A percentile compares a stretch with the other conserved stretches of the same genome.
Evolutionary conservation across 345 rosid species (phyloP).

Genomic region (Draba incana): DNA sequence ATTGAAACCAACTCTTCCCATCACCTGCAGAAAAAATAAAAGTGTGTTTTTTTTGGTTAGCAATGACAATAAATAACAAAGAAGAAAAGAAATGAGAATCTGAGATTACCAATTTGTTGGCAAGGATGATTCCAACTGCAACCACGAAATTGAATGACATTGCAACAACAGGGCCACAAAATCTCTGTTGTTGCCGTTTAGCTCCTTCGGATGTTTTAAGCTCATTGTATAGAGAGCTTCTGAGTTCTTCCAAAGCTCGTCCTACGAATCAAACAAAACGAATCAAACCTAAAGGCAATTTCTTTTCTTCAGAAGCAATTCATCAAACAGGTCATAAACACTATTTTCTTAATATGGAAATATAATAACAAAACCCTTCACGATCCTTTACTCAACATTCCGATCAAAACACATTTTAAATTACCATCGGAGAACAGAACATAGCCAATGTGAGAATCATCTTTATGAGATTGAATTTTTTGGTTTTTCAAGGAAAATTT

Average conservation of each 20-base stretch:
- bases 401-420: not conserved
- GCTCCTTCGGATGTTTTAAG: slow-evolving; percentile 87
- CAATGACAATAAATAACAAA: not conserved
- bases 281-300: slow-evolving; percentile 19
- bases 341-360: not conserved
- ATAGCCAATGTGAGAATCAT: slow-evolving; percentile 16
- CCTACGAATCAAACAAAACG: slow-evolving; percentile 46
- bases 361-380: slow-evolving; percentile 2
- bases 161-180: slow-evolving; percentile 82
- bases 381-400: slow-evolving; percentile 1
- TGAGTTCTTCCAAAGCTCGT: slow-evolving; percentile 81
- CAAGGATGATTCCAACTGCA: slow-evolving; percentile 80
- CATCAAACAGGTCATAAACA: slow-evolving; percentile 29
- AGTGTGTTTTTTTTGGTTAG: no score
- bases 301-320: slow-evolving; percentile 17
- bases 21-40: slow-evolving; percentile 54
- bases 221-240: slow-evolving; percentile 80
- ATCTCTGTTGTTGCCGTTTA: slow-evolving; percentile 78
- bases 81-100: not conserved
- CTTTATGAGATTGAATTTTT: not conserved
- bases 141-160: slow-evolving; percentile 92
- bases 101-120: slow-evolving; percentile 67
- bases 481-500: not conserved
- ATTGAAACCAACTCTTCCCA: slow-evolving; percentile 84
- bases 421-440: slow-evolving; percentile 3